Conservation (phyloP, 257 asterid species). For the Gentiana macrophylla region DNA sequence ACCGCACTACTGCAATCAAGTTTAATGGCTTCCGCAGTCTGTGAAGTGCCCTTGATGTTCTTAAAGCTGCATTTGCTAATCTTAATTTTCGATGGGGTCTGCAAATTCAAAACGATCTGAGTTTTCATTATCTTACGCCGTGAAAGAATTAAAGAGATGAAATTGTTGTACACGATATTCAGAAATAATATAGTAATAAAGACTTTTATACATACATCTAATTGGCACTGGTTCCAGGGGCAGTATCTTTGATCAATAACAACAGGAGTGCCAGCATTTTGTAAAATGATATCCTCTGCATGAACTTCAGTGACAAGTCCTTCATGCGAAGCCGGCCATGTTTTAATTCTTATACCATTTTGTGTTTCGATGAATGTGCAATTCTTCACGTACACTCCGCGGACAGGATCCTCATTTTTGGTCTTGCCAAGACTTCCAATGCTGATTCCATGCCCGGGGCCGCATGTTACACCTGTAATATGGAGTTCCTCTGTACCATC, state of each 20-base stretch:
- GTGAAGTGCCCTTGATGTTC: slow-evolving; percentile 26
- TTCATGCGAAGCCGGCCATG: slow-evolving; percentile 2
- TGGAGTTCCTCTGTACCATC: not conserved
- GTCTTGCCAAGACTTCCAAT: slow-evolving; percentile 9
- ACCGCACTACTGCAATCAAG: slow-evolving; percentile 21
- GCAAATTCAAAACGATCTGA: not conserved
- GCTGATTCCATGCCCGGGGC: slow-evolving; percentile 10
- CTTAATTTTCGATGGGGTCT: slow-evolving; percentile 25
- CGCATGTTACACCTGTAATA: not conserved
- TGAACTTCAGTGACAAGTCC: not conserved
- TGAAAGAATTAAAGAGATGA: too few species aligned
- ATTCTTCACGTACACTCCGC: slow-evolving; percentile 4
- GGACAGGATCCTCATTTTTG: not conserved
- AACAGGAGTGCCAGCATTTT: slow-evolving; percentile 4
- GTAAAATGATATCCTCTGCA: slow-evolving; percentile 1
- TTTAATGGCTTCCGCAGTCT: slow-evolving; percentile 13
- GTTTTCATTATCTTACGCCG: too few species aligned
- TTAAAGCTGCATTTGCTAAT: slow-evolving; percentile 23
- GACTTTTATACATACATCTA: not conserved
- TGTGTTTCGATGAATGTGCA: slow-evolving; percentile 3
- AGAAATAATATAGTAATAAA: not conserved
- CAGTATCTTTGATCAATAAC: slow-evolving; percentile 9
- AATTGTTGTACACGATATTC: not conserved
- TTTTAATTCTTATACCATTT: slow-evolving; percentile 8
- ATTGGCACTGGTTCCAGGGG: not conserved